Conservation (phyloP, 1,139 yeast genomes). For the Kluyveromyces marxianus region DNA sequence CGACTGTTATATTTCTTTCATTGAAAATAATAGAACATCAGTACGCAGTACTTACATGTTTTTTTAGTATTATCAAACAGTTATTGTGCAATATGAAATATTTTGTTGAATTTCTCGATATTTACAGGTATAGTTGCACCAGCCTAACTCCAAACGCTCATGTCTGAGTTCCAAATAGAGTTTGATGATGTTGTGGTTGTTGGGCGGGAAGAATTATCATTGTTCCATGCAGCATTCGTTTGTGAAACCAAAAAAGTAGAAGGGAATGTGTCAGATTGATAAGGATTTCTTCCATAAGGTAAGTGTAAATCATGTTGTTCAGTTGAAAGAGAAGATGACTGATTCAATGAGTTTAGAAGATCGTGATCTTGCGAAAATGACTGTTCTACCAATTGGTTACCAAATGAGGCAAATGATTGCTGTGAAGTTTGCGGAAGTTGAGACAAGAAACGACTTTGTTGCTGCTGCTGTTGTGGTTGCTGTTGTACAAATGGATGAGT, state of each 20-base stretch:
- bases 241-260: conserved; percentile 14
- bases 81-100: too few species aligned
- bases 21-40: too few species aligned
- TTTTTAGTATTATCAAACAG: too few species aligned
- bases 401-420: neutral
- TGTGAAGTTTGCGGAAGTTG: neutral
- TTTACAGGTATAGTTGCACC: too few species aligned
- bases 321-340: neutral
- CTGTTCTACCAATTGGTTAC: neutral
- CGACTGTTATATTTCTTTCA: too few species aligned
- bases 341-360: neutral
- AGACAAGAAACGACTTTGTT: neutral
- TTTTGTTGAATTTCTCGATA: neutral
- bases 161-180: conserved; percentile 29
- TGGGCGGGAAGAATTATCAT: neutral
- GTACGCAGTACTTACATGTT: too few species aligned
- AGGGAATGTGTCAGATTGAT: conserved; percentile 2
- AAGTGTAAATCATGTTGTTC: neutral
- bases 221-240: conserved; percentile 20
- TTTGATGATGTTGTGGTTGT: conserved; percentile 16
- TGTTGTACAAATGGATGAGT: conserved; percentile 1
- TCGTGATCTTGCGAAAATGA: conserved; percentile 2
- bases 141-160: conserved; percentile 31
- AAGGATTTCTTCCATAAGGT: neutral
- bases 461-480: conserved; percentile 1